Evolutionary conservation across 306 rosid genomes (phyloP).

Genomic region (Fagus crenata): DNA sequence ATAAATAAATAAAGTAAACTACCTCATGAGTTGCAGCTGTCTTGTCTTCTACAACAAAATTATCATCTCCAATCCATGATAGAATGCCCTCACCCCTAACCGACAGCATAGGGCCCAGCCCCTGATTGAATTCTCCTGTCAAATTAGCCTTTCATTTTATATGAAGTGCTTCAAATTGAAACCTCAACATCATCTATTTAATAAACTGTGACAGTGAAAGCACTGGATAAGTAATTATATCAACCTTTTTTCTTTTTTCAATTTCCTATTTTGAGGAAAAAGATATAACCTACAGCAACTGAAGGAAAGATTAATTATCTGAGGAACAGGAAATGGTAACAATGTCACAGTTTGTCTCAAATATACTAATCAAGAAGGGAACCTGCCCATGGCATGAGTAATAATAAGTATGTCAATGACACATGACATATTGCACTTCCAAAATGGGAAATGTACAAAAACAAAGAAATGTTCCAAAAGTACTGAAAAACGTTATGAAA

Average conservation of each 20-base stretch:
- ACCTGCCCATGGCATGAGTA: not conserved
- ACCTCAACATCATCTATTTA: conserved; percentile 13
- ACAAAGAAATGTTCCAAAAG: not conserved
- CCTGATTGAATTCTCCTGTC: conserved; percentile 61
- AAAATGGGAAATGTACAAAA: not conserved
- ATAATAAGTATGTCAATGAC: not conserved
- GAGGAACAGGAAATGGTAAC: not conserved
- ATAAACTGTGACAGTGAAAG: not conserved
- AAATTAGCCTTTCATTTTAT: conserved; percentile 12
- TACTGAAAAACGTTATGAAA: not conserved
- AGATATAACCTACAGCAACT: not conserved
- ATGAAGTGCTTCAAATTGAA: conserved; percentile 3
- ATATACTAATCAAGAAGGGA: not conserved
- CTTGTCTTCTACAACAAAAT: conserved; percentile 64
- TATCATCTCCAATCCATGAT: conserved; percentile 65
- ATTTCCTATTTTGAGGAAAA: not conserved
- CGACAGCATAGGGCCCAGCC: conserved; percentile 63
- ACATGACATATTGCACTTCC: not conserved
- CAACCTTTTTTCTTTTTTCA: not conserved
- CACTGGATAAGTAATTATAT: not conserved
- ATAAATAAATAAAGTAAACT: not conserved
- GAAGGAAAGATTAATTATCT: not conserved
- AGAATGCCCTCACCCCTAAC: conserved; percentile 61
- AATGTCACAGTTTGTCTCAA: not conserved
- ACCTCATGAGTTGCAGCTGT: conserved; percentile 58